phyloP scores from a whole-genome alignment of 108 stramenopile genomes.

The Nannochloropsis salina region DNA sequence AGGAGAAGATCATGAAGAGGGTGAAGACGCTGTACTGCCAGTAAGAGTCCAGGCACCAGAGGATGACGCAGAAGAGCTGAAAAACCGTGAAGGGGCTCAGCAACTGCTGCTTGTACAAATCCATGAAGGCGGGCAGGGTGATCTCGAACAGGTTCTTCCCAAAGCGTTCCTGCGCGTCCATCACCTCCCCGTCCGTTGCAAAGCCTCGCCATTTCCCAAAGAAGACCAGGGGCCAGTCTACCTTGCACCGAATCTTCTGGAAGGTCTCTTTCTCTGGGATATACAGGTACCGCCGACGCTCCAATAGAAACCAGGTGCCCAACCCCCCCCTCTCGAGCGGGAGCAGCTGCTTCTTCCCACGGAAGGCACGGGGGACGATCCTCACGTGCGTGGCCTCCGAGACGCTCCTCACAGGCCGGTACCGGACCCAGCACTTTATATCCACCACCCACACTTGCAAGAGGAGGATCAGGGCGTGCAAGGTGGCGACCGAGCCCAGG shows the following conservation, averaged over 20 bases:
- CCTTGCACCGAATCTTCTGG: slow-evolving; percentile 78
- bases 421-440: slow-evolving; percentile 81
- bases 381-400: slow-evolving; percentile 45
- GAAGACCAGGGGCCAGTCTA: slow-evolving; percentile 63
- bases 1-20: slow-evolving; percentile 82
- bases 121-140: slow-evolving; percentile 73
- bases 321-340: slow-evolving; percentile 26
- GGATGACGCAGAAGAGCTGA: slow-evolving; percentile 74
- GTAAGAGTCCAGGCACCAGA: slow-evolving; percentile 93
- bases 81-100: slow-evolving; percentile 85
- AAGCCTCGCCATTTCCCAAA: slow-evolving; percentile 70
- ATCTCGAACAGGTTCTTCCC: slow-evolving; percentile 67
- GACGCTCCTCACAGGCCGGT: slow-evolving; percentile 55
- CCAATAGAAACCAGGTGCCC: slow-evolving; percentile 50
- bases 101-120: slow-evolving; percentile 86
- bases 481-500: slow-evolving; percentile 62
- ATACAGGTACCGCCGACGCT: slow-evolving; percentile 74
- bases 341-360: slow-evolving; percentile 38
- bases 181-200: slow-evolving; percentile 56
- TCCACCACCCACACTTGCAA: slow-evolving; percentile 88
- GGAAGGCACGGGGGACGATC: slow-evolving; percentile 39
- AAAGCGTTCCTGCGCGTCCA: slow-evolving; percentile 69
- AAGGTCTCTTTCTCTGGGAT: slow-evolving; percentile 56
- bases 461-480: slow-evolving; percentile 76
- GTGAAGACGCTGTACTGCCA: slow-evolving; percentile 81